Percentiles rank a stretch among this genome's conserved stretches.
Conservation (phyloP, 148 eudicot species). For the Nepenthes gracilis region DNA sequence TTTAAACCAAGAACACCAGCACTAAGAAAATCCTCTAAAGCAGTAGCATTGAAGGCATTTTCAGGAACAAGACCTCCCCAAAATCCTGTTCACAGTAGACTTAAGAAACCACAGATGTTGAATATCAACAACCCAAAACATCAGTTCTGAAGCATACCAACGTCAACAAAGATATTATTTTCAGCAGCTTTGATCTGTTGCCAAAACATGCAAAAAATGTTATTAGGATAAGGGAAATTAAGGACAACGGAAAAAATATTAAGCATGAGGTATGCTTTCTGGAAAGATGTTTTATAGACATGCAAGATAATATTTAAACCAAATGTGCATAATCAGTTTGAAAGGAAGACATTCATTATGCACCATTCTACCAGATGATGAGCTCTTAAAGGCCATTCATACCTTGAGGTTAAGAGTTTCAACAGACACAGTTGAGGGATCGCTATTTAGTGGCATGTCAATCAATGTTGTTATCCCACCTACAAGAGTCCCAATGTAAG, state of each 20-base stretch:
- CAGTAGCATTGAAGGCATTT: constrained; percentile 71
- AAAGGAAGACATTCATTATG: too few species aligned
- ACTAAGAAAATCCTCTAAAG: constrained; percentile 55
- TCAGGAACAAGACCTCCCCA: constrained; percentile 99
- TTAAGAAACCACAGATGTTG: neutral
- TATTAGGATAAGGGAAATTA: neutral
- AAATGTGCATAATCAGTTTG: too few species aligned
- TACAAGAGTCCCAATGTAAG: constrained; percentile 5
- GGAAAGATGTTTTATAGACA: too few species aligned
- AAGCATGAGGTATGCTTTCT: too few species aligned
- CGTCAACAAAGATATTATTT: constrained; percentile 67
- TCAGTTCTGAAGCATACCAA: constrained; percentile 49
- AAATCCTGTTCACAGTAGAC: constrained; percentile 45
- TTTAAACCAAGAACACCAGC: constrained; percentile 95
- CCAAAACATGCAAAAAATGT: constrained; percentile 1
- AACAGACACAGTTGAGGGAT: constrained; percentile 77
- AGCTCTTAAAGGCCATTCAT: constrained; percentile 2
- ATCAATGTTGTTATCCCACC: constrained; percentile 93
- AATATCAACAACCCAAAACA: neutral
- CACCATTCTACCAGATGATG: too few species aligned
- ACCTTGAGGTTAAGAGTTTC: constrained; percentile 89
- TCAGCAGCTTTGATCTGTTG: constrained; percentile 70
- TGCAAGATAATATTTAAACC: too few species aligned
- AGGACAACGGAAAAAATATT: neutral
- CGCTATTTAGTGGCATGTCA: constrained; percentile 95